A percentile compares a stretch with the other conserved stretches of the same genome.
Conservation (phyloP, 352 stramenopile genomes). For the Globisporangium yorkense region DNA sequence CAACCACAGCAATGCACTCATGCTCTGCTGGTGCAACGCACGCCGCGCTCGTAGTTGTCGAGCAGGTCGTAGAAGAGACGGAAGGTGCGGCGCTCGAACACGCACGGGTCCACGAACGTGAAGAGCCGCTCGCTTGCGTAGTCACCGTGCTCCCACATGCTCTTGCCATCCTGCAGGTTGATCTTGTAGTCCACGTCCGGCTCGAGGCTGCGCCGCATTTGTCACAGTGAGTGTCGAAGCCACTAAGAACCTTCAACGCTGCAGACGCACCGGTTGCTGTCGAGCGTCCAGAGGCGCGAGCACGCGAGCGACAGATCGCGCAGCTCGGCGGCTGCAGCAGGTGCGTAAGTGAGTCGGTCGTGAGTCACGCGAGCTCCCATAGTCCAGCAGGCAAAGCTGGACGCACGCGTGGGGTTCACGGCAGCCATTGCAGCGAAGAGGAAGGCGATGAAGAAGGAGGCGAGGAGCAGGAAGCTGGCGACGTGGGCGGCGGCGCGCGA, state of each 20-base stretch:
- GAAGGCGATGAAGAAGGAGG: too few relatives aligned
- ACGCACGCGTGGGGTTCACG: background rate
- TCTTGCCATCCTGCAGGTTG: slow-evolving; percentile 92
- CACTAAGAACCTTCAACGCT: too few relatives aligned
- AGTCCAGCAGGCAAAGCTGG: too few relatives aligned
- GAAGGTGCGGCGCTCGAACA: slow-evolving; percentile 90
- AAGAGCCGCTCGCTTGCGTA: slow-evolving; percentile 89
- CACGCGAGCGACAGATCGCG: slow-evolving; percentile 66
- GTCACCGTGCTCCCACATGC: slow-evolving; percentile 85
- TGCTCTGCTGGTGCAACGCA: slow-evolving; percentile 16
- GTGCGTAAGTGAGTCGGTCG: too few relatives aligned
- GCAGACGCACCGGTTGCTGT: slow-evolving; percentile 65
- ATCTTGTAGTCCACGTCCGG: slow-evolving; percentile 90
- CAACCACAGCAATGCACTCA: background rate
- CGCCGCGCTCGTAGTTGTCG: slow-evolving; percentile 84
- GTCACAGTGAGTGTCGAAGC: background rate
- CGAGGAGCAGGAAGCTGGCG: too few relatives aligned
- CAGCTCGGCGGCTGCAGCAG: slow-evolving; percentile 30
- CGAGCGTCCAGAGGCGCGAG: slow-evolving; percentile 91
- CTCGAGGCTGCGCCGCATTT: slow-evolving; percentile 38
- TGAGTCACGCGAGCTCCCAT: too few relatives aligned
- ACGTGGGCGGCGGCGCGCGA: background rate
- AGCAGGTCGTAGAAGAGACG: slow-evolving; percentile 88
- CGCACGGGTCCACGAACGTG: slow-evolving; percentile 73
- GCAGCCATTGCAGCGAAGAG: background rate